Evolutionary conservation across 192 early-diverging fungal species (phyloP).

Genomic region (Dimargaris verticillata): DNA sequence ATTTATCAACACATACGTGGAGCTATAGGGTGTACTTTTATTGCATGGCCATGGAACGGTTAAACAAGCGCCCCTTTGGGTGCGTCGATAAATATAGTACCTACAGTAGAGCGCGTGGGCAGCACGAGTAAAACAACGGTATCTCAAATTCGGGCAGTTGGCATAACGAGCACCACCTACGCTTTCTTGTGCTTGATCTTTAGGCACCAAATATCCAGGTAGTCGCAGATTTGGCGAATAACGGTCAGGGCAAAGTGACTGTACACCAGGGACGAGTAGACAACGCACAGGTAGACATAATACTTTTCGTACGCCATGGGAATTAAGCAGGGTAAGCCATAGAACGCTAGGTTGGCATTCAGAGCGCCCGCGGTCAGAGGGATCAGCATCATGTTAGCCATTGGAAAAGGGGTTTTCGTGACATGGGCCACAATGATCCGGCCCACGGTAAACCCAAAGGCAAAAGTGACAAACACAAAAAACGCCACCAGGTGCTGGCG

Average conservation of each 20-base stretch:
- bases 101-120: too few species aligned
- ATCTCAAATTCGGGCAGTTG: too few species aligned
- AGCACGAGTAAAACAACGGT: too few species aligned
- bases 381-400: conserved; percentile 42
- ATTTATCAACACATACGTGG: too few species aligned
- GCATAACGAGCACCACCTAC: neutral
- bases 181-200: conserved; percentile 52
- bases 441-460: conserved; percentile 69
- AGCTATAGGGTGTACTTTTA: too few species aligned
- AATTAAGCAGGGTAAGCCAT: conserved; percentile 32
- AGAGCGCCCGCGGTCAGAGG: conserved; percentile 42
- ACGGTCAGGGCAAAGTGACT: conserved; percentile 51
- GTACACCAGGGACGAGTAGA: conserved; percentile 40
- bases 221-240: conserved; percentile 53
- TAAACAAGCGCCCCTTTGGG: too few species aligned
- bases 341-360: conserved; percentile 30
- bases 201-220: conserved; percentile 64
- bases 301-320: conserved; percentile 31
- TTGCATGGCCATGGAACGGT: too few species aligned
- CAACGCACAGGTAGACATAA: conserved; percentile 36
- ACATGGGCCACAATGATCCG: conserved; percentile 77
- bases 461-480: conserved; percentile 46
- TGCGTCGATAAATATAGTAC: too few species aligned
- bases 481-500: conserved; percentile 49
- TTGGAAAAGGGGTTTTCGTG: conserved; percentile 65